Evolutionary conservation across 108 stramenopile species (phyloP).

Genomic region (Cyclotella kingstonii): DNA sequence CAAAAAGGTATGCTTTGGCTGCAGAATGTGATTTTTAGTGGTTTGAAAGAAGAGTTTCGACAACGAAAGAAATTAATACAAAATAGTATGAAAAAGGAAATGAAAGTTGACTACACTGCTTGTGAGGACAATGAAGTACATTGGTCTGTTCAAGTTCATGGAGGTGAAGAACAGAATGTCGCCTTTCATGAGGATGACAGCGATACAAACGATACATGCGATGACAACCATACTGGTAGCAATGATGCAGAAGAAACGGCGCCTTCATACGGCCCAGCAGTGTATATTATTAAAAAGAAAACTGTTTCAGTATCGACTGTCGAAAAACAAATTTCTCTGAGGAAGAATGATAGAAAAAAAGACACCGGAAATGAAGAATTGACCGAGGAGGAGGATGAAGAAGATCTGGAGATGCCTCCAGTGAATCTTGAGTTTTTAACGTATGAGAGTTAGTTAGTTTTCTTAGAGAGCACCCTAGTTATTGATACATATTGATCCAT

Average conservation of each 20-base stretch:
- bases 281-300: conserved; percentile 20
- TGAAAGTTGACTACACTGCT: too few species aligned
- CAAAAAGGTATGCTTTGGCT: conserved; percentile 62
- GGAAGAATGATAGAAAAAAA: not conserved
- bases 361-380: not conserved
- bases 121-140: conserved; percentile 13
- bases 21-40: conserved; percentile 57
- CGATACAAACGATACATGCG: too few species aligned
- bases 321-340: conserved; percentile 2
- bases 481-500: too few species aligned
- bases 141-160: conserved; percentile 78
- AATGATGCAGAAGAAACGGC: conserved; percentile 19
- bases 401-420: not conserved
- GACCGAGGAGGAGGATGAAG: not conserved
- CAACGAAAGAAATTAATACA: not conserved
- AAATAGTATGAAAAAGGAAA: too few species aligned
- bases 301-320: conserved; percentile 4
- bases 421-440: too few species aligned
- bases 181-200: too few species aligned
- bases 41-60: conserved; percentile 38
- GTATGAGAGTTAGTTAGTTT: too few species aligned
- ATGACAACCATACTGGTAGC: conserved; percentile 35
- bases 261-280: conserved; percentile 16
- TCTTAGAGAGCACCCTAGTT: too few species aligned
- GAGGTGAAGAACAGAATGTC: conserved; percentile 46